These are phyloP conservation scores for Eremomyces bilateralis DNA, from an alignment of 495 filamentous ascomycete genomes.

Conservation along the genomic window DNA sequence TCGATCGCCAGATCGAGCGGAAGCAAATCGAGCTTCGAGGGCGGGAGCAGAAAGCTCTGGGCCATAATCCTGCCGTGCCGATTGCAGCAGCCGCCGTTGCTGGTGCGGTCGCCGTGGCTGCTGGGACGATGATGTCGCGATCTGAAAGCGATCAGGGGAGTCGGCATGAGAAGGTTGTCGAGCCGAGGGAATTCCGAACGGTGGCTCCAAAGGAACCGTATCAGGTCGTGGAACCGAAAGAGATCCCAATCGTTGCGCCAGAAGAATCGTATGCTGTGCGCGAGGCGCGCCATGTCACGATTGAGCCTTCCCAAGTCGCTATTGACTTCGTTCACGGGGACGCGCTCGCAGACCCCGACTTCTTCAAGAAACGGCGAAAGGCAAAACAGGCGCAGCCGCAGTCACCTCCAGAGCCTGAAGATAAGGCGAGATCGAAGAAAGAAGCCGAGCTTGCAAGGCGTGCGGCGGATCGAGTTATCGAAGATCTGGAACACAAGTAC, in stretches of 20 bases:
- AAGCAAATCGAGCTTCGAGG: slow-evolving; percentile 3
- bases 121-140: too few species aligned
- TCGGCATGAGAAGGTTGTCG: neutral
- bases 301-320: neutral
- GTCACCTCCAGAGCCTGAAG: too few species aligned
- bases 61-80: slow-evolving; percentile 3
- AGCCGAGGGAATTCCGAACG: slow-evolving; percentile 5
- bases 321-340: slow-evolving; percentile 15
- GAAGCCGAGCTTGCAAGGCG: neutral
- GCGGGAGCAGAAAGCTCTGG: neutral
- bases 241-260: neutral
- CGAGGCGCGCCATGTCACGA: neutral
- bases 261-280: neutral
- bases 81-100: slow-evolving; percentile 10
- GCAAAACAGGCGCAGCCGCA: slow-evolving; percentile 1
- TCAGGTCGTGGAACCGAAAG: too few species aligned
- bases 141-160: slow-evolving; percentile 6
- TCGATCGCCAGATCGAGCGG: neutral
- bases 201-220: slow-evolving; percentile 2
- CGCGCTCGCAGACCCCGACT: slow-evolving; percentile 16
- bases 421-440: neutral
- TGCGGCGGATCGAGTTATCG: neutral
- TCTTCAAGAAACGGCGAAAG: slow-evolving; percentile 12
- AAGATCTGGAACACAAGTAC: neutral
- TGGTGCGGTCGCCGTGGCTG: slow-evolving; percentile 13